A percentile compares a stretch with the other conserved stretches of the same genome.
phyloP scores from a whole-genome alignment of 805 yeast genomes.

The Nakazawaea laoshanensis region DNA sequence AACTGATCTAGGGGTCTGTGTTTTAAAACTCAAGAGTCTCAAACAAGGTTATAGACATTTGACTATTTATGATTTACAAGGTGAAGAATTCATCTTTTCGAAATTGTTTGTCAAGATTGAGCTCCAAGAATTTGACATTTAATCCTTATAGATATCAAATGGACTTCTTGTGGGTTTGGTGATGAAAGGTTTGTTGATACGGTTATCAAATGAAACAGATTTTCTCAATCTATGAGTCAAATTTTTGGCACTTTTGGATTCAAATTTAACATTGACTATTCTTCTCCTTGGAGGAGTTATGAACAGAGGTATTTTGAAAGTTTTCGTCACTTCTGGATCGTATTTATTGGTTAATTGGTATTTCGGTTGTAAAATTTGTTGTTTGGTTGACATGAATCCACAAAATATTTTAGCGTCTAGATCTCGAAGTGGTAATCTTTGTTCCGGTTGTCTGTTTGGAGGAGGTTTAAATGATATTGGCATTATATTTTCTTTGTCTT shows the following conservation, averaged over 20 bases:
- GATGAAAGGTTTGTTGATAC: slow-evolving; percentile 8
- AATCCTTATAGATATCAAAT: slow-evolving; percentile 5
- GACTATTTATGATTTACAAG: slow-evolving; percentile 67
- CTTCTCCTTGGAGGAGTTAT: slow-evolving; percentile 10
- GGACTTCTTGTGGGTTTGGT: not conserved
- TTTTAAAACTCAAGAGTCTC: slow-evolving; percentile 53
- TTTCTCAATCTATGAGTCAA: slow-evolving; percentile 1
- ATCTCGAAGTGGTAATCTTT: slow-evolving; percentile 9
- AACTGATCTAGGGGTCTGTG: slow-evolving; percentile 44
- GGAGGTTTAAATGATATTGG: too few relatives aligned
- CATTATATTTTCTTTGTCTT: slow-evolving; percentile 12
- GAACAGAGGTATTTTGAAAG: slow-evolving; percentile 6
- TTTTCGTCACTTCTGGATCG: slow-evolving; percentile 3
- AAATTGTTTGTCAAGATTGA: slow-evolving; percentile 35
- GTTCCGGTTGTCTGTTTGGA: not conserved
- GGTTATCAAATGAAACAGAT: slow-evolving; percentile 4
- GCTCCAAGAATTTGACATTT: not conserved
- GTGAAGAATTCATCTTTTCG: slow-evolving; percentile 60
- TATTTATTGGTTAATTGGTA: slow-evolving; percentile 4
- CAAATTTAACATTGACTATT: not conserved
- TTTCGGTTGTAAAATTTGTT: slow-evolving; percentile 4
- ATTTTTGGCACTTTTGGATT: slow-evolving; percentile 2
- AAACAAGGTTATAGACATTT: slow-evolving; percentile 78
- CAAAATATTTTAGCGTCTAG: slow-evolving; percentile 10
- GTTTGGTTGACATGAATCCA: slow-evolving; percentile 9